A percentile compares a stretch with the other conserved stretches of the same genome.
phyloP scores from a whole-genome alignment of 2,329 filamentous ascomycete species.

The Claviceps pazoutovae region DNA sequence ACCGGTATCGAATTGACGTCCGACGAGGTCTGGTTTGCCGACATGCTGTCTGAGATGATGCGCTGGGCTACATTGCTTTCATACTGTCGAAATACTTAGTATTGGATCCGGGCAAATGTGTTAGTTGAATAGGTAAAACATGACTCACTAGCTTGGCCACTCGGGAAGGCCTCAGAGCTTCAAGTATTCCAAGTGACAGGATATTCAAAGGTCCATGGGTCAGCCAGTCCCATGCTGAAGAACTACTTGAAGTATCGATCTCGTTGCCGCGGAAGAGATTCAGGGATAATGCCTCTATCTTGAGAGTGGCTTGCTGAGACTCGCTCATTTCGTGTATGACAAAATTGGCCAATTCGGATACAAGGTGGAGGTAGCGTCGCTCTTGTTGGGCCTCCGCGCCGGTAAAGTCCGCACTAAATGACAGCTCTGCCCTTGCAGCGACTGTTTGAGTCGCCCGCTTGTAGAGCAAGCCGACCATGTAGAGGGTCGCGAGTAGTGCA shows the following conservation, averaged over 20 bases:
- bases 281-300: constrained; percentile 20
- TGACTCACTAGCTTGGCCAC: constrained; percentile 22
- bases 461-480: constrained; percentile 27
- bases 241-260: not conserved
- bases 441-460: constrained; percentile 21
- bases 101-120: not conserved
- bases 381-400: constrained; percentile 14
- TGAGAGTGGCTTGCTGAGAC: constrained; percentile 20
- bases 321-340: constrained; percentile 24
- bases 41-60: constrained; percentile 16
- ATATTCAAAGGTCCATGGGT: constrained; percentile 17
- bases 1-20: constrained; percentile 13
- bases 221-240: constrained; percentile 19
- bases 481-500: constrained; percentile 25
- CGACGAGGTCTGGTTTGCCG: constrained; percentile 3
- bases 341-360: constrained; percentile 23
- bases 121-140: not conserved
- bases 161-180: constrained; percentile 20
- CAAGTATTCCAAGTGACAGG: constrained; percentile 25
- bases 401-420: constrained; percentile 20
- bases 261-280: constrained; percentile 23
- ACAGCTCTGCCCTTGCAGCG: constrained; percentile 12
- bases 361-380: constrained; percentile 22
- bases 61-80: constrained; percentile 22
- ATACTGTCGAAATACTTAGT: constrained; percentile 15